Conservation (phyloP, 1,284 basidiomycete genomes). For the Ustilago nuda region DNA sequence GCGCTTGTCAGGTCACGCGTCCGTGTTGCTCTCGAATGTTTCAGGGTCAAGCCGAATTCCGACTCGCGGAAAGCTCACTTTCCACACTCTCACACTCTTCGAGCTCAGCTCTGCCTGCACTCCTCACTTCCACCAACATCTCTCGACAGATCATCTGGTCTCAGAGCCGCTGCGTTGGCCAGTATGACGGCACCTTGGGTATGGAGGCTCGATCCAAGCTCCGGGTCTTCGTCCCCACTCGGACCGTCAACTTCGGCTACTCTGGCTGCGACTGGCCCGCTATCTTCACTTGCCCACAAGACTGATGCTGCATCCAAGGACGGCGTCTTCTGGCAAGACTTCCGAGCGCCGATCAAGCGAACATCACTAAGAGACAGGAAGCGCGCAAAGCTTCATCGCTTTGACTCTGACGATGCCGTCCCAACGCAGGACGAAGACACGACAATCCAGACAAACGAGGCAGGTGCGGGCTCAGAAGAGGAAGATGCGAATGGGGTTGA, state of each 20-base stretch:
- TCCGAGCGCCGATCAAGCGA: neutral
- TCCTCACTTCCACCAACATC: neutral
- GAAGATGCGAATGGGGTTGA: conserved; percentile 14
- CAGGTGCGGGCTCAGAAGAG: conserved; percentile 11
- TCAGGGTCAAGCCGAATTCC: conserved; percentile 9
- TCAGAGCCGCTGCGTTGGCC: neutral
- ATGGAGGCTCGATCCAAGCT: conserved; percentile 26
- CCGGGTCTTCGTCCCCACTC: conserved; percentile 16
- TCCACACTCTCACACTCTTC: neutral
- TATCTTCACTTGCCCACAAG: conserved; percentile 20
- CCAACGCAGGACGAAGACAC: neutral
- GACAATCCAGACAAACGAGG: neutral
- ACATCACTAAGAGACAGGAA: neutral
- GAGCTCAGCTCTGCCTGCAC: neutral
- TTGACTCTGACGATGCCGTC: conserved; percentile 17
- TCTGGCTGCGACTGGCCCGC: conserved; percentile 9
- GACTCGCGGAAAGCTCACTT: neutral
- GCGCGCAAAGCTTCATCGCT: conserved; percentile 18
- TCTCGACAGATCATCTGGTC: neutral
- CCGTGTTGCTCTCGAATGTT: conserved; percentile 7
- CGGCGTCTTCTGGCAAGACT: conserved; percentile 35
- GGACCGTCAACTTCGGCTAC: conserved; percentile 20
- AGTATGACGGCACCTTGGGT: conserved; percentile 23
- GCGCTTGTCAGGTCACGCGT: conserved; percentile 8
- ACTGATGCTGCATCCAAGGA: conserved; percentile 8